A percentile compares a stretch with the other conserved stretches of the same genome.
Evolutionary conservation across 768 basidiomycete genomes (phyloP).

Genomic region (Steccherinum ochraceum): DNA sequence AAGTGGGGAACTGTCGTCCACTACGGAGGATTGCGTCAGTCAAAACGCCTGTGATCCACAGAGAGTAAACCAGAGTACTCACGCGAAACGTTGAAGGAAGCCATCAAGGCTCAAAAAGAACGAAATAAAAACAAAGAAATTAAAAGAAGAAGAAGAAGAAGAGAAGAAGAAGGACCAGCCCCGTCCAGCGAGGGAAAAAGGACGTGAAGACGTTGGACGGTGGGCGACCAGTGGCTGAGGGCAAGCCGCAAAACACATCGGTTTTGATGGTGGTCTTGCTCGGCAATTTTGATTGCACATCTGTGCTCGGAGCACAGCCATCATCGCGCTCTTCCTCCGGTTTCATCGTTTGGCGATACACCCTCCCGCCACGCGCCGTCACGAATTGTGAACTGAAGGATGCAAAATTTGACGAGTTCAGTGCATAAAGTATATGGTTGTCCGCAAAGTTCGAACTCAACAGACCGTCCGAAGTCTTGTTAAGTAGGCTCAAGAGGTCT

Average conservation of each 20-base stretch:
- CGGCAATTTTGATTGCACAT: neutral
- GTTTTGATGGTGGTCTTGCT: slow-evolving; percentile 2
- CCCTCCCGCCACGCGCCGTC: neutral
- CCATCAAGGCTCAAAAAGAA: slow-evolving; percentile 22
- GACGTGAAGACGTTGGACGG: slow-evolving; percentile 5
- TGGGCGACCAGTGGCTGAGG: neutral
- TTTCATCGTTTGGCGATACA: neutral
- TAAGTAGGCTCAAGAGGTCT: too few species aligned
- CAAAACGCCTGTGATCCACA: neutral
- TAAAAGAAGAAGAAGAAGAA: slow-evolving; percentile 9
- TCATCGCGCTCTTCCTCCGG: neutral
- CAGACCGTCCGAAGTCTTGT: too few species aligned
- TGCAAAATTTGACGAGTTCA: too few species aligned
- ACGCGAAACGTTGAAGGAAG: slow-evolving; percentile 24
- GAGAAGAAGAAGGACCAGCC: slow-evolving; percentile 9
- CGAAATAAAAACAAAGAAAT: slow-evolving; percentile 8
- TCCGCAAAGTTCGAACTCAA: too few species aligned
- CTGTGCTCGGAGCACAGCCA: neutral
- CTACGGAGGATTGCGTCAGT: slow-evolving; percentile 24
- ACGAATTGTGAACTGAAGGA: too few species aligned
- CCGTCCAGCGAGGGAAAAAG: slow-evolving; percentile 9
- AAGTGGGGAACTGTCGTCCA: slow-evolving; percentile 52
- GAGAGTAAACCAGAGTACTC: slow-evolving; percentile 8
- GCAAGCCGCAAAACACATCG: slow-evolving; percentile 1
- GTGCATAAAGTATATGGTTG: too few species aligned